Base-by-base conservation (phyloP, 2,329 filamentous ascomycete genomes). In the Cladosporium sp. region DNA sequence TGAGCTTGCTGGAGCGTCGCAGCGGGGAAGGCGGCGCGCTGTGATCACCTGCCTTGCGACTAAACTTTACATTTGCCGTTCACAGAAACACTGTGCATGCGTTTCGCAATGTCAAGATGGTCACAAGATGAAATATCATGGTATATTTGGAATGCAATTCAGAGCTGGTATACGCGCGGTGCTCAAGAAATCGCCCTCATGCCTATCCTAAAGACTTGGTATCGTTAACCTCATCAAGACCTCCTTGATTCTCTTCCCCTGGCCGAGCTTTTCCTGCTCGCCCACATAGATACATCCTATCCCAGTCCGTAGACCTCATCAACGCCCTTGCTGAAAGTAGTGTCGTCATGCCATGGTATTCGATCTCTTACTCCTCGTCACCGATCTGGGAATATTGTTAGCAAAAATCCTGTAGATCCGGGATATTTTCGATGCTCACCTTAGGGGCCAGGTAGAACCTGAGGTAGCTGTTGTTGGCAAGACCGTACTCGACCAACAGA, bases 371-470 rank as follows among this genome's bases (percentile, higher is more conserved):
- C 72, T 86, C 84, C 65, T 87, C 84, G 66, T 87, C 84, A 65
- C 84, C 88, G 71, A 91, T 91, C 88, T 91, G 67, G 43, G 64
- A n/a, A 30, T 17, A 34, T 14, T 30, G 63, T 81, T 70, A 82
- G 77, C 65, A 45, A 36, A 55, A 40, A 11, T 38, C 14, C 17
- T 39, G 14, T 17, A 34, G n/a, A 9, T 12, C 7, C 19, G 47
- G 17, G 22, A 15, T 28, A 51, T 47, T 42, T 39, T 5, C 20
- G 5, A 11, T 43, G 72, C 83, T 61, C 78, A 94, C 94, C 92
- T 99, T 99, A 65, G 94, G 94, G 65, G 94, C 94, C 69, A 99
- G 86, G 79, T 97, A 99, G 85, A 97, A 99, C 71, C 93, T 86
- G 77, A 99, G 78, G 76, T 94, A 94, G 76, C 90, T 94, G 80